Conservation (phyloP, 2,329 filamentous ascomycete genomes). For the Teratosphaeria pseudoeucalypti region DNA sequence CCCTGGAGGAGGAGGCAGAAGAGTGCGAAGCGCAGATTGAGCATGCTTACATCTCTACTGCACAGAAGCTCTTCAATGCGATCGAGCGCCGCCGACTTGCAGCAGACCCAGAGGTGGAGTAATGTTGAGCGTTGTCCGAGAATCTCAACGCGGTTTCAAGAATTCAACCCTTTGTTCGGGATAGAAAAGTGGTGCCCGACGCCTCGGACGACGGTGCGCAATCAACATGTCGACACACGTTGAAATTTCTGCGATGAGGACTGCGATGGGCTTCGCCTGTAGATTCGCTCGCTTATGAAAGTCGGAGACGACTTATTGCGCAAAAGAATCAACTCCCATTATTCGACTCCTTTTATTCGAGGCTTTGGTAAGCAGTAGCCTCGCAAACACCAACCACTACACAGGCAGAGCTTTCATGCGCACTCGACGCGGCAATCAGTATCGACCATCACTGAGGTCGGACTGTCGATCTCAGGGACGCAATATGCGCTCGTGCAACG, state of each 20-base stretch:
- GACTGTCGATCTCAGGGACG: not conserved
- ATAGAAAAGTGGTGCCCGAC: no score
- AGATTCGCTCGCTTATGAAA: not conserved
- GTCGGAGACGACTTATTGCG: not conserved
- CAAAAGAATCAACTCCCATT: not conserved
- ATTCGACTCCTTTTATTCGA: not conserved
- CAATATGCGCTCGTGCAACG: not conserved
- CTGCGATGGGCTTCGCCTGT: not conserved
- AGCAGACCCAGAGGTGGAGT: not conserved
- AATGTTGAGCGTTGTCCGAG: not conserved
- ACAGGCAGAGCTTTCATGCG: not conserved
- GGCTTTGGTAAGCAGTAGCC: not conserved
- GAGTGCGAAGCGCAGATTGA: slow-evolving; percentile 7
- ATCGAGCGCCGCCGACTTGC: slow-evolving; percentile 7
- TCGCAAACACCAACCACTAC: not conserved
- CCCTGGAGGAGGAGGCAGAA: slow-evolving; percentile 8
- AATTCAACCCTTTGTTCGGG: not conserved
- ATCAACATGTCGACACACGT: no score
- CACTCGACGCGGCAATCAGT: not conserved
- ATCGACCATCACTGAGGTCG: not conserved
- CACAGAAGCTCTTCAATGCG: slow-evolving; percentile 11
- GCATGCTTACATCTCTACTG: slow-evolving; percentile 4
- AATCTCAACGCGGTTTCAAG: not conserved
- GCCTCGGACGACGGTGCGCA: no score
- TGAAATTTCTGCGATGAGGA: not conserved